Conservation (phyloP, 441 rosid species). For the Populus hybrid region DNA sequence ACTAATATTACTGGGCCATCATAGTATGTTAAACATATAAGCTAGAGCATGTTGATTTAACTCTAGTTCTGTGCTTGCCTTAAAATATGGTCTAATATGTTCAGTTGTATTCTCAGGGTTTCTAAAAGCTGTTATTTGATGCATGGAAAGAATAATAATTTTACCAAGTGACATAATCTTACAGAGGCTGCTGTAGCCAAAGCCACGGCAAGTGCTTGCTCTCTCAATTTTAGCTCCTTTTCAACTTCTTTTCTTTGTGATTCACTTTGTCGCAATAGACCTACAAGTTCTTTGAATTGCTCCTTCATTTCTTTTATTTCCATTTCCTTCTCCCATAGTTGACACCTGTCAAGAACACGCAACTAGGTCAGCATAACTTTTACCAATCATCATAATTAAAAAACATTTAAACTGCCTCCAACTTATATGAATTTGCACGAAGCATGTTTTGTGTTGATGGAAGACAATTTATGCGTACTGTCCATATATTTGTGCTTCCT, state of each 20-base stretch:
- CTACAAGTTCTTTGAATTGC: constrained; percentile 86
- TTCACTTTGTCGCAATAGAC: constrained; percentile 75
- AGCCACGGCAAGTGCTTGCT: constrained; percentile 65
- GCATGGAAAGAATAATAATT: constrained; percentile 10
- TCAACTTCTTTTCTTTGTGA: constrained; percentile 71
- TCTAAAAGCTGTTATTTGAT: constrained; percentile 6
- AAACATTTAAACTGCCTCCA: neutral
- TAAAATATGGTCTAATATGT: neutral
- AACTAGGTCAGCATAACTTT: neutral
- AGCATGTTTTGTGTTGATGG: neutral
- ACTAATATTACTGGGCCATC: neutral
- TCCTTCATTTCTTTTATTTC: constrained; percentile 95
- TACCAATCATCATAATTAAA: constrained; percentile 1
- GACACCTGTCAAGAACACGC: constrained; percentile 54
- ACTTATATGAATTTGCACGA: neutral
- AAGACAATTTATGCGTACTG: neutral
- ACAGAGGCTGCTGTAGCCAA: constrained; percentile 71
- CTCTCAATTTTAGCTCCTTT: constrained; percentile 79
- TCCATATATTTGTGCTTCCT: constrained; percentile 8
- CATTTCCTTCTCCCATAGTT: constrained; percentile 82
- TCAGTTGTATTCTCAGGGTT: neutral
- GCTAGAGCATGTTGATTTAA: neutral
- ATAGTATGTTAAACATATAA: neutral
- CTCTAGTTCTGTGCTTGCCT: neutral
- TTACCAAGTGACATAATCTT: constrained; percentile 22